Conservation (phyloP, 805 yeast species). For the Saturnispora hagleri region DNA sequence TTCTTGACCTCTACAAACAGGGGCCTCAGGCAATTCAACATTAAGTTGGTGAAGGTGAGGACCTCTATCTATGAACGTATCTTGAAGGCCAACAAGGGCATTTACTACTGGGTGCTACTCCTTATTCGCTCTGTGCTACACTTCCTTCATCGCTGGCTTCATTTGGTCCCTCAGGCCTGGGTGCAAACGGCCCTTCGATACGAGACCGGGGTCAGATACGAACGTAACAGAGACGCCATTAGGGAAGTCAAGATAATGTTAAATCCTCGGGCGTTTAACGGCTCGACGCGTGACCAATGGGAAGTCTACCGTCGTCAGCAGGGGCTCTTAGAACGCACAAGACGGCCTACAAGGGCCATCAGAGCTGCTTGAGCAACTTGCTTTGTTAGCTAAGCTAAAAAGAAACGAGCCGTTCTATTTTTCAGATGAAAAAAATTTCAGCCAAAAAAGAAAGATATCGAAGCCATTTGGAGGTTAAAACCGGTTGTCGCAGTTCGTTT, state of each 20-base stretch:
- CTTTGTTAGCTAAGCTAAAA: not conserved
- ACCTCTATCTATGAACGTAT: constrained; percentile 13
- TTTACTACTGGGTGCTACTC: constrained; percentile 1
- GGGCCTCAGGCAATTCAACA: constrained; percentile 76
- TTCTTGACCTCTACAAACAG: constrained; percentile 79
- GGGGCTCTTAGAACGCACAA: constrained; percentile 77
- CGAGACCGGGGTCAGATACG: constrained; percentile 1
- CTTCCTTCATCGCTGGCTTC: constrained; percentile 5
- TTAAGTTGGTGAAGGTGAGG: constrained; percentile 59
- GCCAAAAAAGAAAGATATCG: not conserved
- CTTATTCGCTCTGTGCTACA: not conserved
- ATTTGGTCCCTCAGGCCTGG: not conserved
- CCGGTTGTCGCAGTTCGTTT: constrained; percentile 7
- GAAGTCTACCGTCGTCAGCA: constrained; percentile 87
- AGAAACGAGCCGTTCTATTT: constrained; percentile 8
- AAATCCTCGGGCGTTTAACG: constrained; percentile 71
- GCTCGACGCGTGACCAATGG: constrained; percentile 89
- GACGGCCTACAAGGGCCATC: constrained; percentile 33
- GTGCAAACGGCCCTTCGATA: constrained; percentile 6
- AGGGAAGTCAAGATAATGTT: constrained; percentile 59
- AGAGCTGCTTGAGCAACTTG: constrained; percentile 14
- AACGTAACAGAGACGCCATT: constrained; percentile 11
- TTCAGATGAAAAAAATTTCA: not conserved
- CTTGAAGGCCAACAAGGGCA: not conserved
- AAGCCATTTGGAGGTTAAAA: constrained; percentile 1